Evolutionary conservation across 1,139 yeast genomes (phyloP), one percentile per base, ranked within the genome.

Genomic region (Blastobotrys proliferans): DNA sequence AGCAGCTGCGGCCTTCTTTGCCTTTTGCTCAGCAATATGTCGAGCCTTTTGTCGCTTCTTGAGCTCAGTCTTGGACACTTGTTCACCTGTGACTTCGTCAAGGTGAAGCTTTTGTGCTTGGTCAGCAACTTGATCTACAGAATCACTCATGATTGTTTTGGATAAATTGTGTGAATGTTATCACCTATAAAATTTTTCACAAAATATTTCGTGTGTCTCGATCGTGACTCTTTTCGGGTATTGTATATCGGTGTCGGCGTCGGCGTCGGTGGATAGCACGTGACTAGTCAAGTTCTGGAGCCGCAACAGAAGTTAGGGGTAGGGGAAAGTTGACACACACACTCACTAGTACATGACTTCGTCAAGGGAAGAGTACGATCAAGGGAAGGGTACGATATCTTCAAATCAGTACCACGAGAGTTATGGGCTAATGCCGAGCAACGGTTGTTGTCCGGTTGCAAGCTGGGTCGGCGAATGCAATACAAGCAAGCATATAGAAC

Each of bases 41-140:
- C 98, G 83, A 54, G 74, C 75, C 77, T 92, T 92, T 70, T 84
- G 88, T 72, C 98, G 85, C 76, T 85, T 87, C 76, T 92, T 92
- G 71, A 92, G 80, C 68, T 92, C 98, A 50, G 94, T 76, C 74
- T 92, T 92, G 64, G 98, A 92, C 40, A 92, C 96, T 68, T 81
- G 85, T 70, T 92, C 98, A 40, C 97, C 97, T 51, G 97, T 90
- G 57, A 71, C 94, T 49, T 88, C 97, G 65, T 92, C 98, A 57
- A 92, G 74, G 63, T 87, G 79, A 35, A 86, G 79, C 74, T 88
- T 90, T 66, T 86, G 90, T 54, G 87, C 79, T 57, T 78, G 80
- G 59, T 88, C 96, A 41, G 94, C 68, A 45, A 74, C 82, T 61
- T 79, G 72, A 50, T 81, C 79, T 6, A n/a, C n/a, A 21, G 21